phyloP scores from a whole-genome alignment of 805 yeast species.

The Kuraishia hungarica region DNA sequence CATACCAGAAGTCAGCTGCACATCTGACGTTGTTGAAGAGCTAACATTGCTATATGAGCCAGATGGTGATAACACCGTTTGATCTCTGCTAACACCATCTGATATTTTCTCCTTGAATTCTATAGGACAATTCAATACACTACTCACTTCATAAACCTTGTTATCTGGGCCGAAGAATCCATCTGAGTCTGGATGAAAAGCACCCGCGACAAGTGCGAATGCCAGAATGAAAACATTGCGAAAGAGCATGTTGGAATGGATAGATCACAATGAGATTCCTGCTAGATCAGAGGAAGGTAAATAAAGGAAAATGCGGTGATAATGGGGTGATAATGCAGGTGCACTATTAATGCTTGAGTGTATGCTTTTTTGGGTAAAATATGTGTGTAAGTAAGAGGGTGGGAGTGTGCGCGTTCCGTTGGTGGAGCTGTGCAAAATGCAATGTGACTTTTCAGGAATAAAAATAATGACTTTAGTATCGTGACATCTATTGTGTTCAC shows the following conservation, averaged over 20 bases:
- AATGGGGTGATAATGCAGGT: too few species aligned
- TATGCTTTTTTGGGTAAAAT: background rate
- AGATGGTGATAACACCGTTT: background rate
- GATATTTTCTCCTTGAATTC: background rate
- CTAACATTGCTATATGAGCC: background rate
- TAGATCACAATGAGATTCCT: background rate
- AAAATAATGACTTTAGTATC: too few species aligned
- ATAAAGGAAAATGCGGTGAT: background rate
- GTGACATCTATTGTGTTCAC: background rate
- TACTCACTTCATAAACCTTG: background rate
- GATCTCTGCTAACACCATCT: background rate
- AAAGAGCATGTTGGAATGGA: background rate
- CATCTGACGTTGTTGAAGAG: background rate
- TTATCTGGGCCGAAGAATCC: background rate
- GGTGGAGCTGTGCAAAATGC: background rate
- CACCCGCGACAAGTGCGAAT: background rate
- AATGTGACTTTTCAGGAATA: background rate
- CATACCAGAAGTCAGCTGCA: constrained; percentile 14
- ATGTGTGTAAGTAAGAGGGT: background rate
- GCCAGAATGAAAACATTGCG: background rate
- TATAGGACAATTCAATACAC: background rate
- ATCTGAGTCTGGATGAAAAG: background rate
- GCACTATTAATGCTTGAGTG: background rate
- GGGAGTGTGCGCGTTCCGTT: background rate
- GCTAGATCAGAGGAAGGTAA: background rate